Evolutionary conservation across 192 early-diverging fungal genomes (phyloP), one percentile per base, ranked within the genome.

Genomic region (Backusella liffmaniae): DNA sequence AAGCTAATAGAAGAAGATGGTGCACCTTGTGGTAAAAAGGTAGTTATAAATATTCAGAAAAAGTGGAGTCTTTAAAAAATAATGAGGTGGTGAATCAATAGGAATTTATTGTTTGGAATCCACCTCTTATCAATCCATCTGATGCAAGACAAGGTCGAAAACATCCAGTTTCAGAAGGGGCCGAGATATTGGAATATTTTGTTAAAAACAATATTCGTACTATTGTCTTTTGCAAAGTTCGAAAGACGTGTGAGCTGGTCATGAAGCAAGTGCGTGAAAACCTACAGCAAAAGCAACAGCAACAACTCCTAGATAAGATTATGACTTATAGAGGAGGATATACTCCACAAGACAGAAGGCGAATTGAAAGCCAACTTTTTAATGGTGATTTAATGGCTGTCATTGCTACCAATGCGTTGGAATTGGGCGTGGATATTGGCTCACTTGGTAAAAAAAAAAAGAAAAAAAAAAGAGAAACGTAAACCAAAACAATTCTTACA

Each of bases 351-450:
- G 91, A 93, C 70, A 82, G 95, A 42, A 76, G 94, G 18, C 72
- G 85, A 7, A 96, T 95, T 26, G 95, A 96, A 79, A 70, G 74
- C 9, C 72, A 79, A 51, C 76, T 96, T 79, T 94, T 94, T 82
- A 29, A 66, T n/a, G 92, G 92, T 0, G 79, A 88, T 16, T 70
- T 94, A 32, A 73, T 88, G 5, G 83, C 85, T 23, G 88, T 95
- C 30, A 82, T 95, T 1, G 87, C 92, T 5, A 96, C 94, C 41
- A 94, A 89, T 62, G 94, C 95, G 0, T 82, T 96, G 36, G 95
- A 96, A 72, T 84, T 96, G 1, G 95, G 95, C 5, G 87, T 96
- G 8, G 93, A 96, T 76, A 92, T 95, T 66, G 95, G 95, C 21
- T 75, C 73, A 21, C 37, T 83, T 32, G 81, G 81, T 82, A 78